Evolutionary conservation across 495 filamentous ascomycete species (phyloP).

Genomic region (Aspergillus saccharolyticus): DNA sequence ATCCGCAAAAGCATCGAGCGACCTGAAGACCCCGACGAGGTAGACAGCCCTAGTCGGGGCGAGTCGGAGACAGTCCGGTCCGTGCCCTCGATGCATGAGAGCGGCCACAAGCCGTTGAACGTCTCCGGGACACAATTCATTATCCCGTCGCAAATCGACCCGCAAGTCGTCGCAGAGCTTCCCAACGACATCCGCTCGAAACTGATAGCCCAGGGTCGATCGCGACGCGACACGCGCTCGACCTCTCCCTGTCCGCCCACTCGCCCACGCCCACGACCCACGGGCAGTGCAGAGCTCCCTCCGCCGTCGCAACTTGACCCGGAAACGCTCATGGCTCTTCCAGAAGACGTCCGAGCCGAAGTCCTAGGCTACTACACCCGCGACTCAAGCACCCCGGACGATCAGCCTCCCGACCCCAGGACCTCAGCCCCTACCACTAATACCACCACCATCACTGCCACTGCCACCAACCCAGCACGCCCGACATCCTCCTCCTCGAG

Average conservation of each 20-base stretch:
- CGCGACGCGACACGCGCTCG: slow-evolving; percentile 21
- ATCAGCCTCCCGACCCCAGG: slow-evolving; percentile 28
- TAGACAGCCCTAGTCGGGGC: slow-evolving; percentile 65
- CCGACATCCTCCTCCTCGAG: slow-evolving; percentile 39
- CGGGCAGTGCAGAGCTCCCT: slow-evolving; percentile 28
- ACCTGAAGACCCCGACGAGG: slow-evolving; percentile 46
- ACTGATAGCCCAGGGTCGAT: slow-evolving; percentile 51
- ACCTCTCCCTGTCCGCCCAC: slow-evolving; percentile 29
- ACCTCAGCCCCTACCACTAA: slow-evolving; percentile 31
- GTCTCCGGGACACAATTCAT: slow-evolving; percentile 82
- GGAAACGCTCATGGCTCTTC: slow-evolving; percentile 70
- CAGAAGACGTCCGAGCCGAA: slow-evolving; percentile 78
- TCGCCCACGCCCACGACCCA: slow-evolving; percentile 19
- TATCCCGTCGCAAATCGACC: slow-evolving; percentile 74
- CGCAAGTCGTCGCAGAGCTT: slow-evolving; percentile 67
- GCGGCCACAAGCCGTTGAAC: slow-evolving; percentile 64
- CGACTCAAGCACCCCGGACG: slow-evolving; percentile 14
- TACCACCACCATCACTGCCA: neutral
- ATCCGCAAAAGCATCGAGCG: slow-evolving; percentile 24
- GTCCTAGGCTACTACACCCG: slow-evolving; percentile 62
- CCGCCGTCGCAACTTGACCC: slow-evolving; percentile 62
- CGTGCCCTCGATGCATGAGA: slow-evolving; percentile 45
- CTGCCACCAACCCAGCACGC: slow-evolving; percentile 24
- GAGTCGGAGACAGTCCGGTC: slow-evolving; percentile 43
- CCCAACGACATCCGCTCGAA: slow-evolving; percentile 73